phyloP scores from a whole-genome alignment of 805 yeast species.

The Barnettozyma salicaria region DNA sequence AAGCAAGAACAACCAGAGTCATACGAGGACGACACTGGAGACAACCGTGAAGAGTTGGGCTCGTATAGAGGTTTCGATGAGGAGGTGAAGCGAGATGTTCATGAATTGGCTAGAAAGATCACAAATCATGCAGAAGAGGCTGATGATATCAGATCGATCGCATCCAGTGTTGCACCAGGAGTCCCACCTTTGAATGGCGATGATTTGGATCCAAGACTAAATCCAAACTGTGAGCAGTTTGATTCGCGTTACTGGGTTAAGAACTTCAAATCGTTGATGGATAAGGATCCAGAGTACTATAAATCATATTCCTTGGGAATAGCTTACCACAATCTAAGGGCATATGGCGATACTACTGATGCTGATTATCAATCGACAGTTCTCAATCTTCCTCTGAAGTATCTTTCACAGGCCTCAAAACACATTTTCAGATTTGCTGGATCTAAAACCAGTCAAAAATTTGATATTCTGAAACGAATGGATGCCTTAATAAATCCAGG shows the following conservation, averaged over 20 bases:
- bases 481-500: conserved; percentile 60
- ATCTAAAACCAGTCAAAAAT: conserved; percentile 25
- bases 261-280: conserved; percentile 43
- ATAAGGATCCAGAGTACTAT: conserved; percentile 50
- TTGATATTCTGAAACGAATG: conserved; percentile 52
- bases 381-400: conserved; percentile 32
- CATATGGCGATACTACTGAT: conserved; percentile 49
- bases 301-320: conserved; percentile 50
- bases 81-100: not conserved
- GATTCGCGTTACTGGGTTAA: conserved; percentile 51
- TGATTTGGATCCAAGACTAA: conserved; percentile 36
- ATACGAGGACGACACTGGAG: too few relatives aligned
- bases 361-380: conserved; percentile 61
- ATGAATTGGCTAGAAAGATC: not conserved
- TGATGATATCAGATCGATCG: conserved; percentile 3
- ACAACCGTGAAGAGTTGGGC: too few relatives aligned
- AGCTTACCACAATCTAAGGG: conserved; percentile 49
- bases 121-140: not conserved
- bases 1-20: too few relatives aligned
- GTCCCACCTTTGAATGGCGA: conserved; percentile 26
- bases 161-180: conserved; percentile 29
- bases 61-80: not conserved
- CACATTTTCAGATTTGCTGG: conserved; percentile 9
- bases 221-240: conserved; percentile 52
- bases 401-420: conserved; percentile 12